Percentiles rank a stretch among this genome's conserved stretches.
Evolutionary conservation across 441 rosid genomes (phyloP).

Genomic region (Populus hybrid): DNA sequence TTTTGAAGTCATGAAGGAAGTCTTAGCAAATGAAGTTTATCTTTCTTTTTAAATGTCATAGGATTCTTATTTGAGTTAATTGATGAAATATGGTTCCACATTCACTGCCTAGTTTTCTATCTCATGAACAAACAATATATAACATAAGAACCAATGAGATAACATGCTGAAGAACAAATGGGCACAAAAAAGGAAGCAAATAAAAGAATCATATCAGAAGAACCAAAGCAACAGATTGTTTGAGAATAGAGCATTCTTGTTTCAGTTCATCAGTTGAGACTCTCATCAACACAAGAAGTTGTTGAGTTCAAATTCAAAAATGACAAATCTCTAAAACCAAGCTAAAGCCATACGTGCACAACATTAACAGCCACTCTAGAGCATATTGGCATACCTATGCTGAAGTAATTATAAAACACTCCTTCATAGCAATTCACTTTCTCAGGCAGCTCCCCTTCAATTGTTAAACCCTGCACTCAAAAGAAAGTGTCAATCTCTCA

Average conservation of each 20-base stretch:
- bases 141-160: neutral
- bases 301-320: neutral
- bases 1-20: neutral
- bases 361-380: neutral
- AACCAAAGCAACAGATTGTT: neutral
- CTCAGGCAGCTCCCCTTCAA: constrained; percentile 63
- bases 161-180: neutral
- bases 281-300: neutral
- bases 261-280: neutral
- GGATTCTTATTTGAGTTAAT: constrained; percentile 4
- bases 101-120: neutral
- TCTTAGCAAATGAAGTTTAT: neutral
- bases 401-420: constrained; percentile 87
- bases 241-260: neutral
- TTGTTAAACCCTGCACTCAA: constrained; percentile 49
- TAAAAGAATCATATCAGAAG: neutral
- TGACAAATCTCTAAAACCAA: neutral
- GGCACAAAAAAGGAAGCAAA: neutral
- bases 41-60: neutral
- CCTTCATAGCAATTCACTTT: constrained; percentile 62
- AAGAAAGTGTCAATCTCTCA: constrained; percentile 20
- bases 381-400: constrained; percentile 55
- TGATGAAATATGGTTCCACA: neutral
- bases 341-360: neutral
- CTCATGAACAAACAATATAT: neutral